Evolutionary conservation across 805 yeast genomes (phyloP), one percentile per base, ranked within the genome.

Genomic region (Blastobotrys parvus): DNA sequence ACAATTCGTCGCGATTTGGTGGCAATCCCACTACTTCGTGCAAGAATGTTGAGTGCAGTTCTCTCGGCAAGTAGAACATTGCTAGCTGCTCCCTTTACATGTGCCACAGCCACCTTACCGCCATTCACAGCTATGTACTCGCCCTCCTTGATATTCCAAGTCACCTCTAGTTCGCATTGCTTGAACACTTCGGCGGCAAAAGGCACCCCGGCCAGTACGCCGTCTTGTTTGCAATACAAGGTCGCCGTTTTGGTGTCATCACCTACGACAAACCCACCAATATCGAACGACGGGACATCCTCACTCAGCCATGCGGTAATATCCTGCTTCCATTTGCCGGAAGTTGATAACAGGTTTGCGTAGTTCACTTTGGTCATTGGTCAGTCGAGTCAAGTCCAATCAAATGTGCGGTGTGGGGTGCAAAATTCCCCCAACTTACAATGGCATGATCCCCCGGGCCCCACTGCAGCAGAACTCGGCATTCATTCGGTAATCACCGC

Each of bases 201-300:
- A 2, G 96, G 95, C 5, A 84, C 76, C 25, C 97, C 97, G 33
- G 86, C 77, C 3, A 90, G 65, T 3, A 86, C 69, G 20, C 97
- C 96, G 33, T 71, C 68, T 46, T 81, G 80, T 62, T 89, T 89
- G 70, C 94, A 83, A 64, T 75, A 82, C 35, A 89, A 67, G 2
- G 85, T 77, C 2, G 95, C 97, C 2, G 78, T 68, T 55, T 85
- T 82, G 2, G 53, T 52, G 35, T 72, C 80, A 42, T 73, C 72
- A 10, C 97, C 97, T n/a, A 90, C 97, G 2, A 90, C 97, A 55
- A 67, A 86, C 2, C 96, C 97, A 27, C 97, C 97, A 55, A 80
- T 83, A 61, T 89, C 97, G 55, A 90, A 90, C 0, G 94, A 78
- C 1, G 97, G 97, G 13, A 84, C 90, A 55, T 89, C 97, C 57